These are phyloP conservation scores for Leptomonas seymouri DNA, from an alignment of 208 protist genomes.

Conservation along the genomic window DNA sequence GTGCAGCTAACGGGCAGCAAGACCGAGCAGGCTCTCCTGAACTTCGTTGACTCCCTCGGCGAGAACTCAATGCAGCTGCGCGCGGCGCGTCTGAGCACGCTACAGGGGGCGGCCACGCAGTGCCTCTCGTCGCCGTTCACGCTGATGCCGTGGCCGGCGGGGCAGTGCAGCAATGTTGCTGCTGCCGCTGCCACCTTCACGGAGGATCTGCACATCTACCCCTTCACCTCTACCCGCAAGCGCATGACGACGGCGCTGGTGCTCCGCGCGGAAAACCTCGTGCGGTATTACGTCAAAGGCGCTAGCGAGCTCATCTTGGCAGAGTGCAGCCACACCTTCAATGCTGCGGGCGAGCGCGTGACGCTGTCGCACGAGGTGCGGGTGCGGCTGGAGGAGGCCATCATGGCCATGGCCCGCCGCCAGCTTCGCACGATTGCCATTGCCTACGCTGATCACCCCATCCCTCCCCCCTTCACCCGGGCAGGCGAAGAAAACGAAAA, in stretches of 20 bases:
- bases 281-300: constrained; percentile 70
- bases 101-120: constrained; percentile 37
- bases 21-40: constrained; percentile 71
- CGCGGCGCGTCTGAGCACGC: constrained; percentile 29
- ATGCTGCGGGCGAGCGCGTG: constrained; percentile 31
- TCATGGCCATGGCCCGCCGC: constrained; percentile 44
- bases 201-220: constrained; percentile 47
- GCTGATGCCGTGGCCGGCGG: constrained; percentile 47
- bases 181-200: constrained; percentile 22
- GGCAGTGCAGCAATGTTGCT: constrained; percentile 26
- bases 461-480: not conserved
- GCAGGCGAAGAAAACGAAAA: constrained; percentile 1
- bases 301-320: constrained; percentile 71
- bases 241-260: constrained; percentile 67
- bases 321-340: constrained; percentile 46
- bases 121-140: constrained; percentile 72
- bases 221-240: constrained; percentile 85
- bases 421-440: constrained; percentile 81
- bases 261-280: constrained; percentile 34
- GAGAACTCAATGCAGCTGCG: constrained; percentile 33
- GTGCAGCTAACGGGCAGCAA: constrained; percentile 58
- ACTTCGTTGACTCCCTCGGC: constrained; percentile 24
- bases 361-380: constrained; percentile 42
- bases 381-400: constrained; percentile 43
- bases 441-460: constrained; percentile 53